phyloP scores from a whole-genome alignment of 305 asterid species.

The Plantago coronopus region DNA sequence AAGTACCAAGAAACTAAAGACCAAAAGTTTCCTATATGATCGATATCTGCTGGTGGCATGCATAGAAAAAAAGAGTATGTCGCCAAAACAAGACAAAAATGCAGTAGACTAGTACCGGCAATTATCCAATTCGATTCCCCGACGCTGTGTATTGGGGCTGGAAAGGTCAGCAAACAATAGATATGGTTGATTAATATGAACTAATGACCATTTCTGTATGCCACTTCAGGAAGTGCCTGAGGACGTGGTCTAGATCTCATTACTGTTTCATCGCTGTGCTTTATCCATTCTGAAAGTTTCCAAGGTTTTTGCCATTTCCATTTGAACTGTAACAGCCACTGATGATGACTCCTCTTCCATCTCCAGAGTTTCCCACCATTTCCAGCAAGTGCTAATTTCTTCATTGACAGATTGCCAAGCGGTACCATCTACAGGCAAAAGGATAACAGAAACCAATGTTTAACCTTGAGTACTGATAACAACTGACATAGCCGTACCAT shows the following conservation, averaged over 20 bases:
- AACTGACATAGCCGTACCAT: too few species aligned
- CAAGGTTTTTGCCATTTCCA: slow-evolving; percentile 99
- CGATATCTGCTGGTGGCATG: too few species aligned
- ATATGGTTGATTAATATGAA: slow-evolving; percentile 26
- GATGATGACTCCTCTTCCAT: slow-evolving; percentile 99
- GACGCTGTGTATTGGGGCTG: slow-evolving; percentile 34
- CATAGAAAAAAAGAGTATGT: background rate
- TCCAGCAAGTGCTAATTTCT: slow-evolving; percentile 80
- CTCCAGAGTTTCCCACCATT: slow-evolving; percentile 97
- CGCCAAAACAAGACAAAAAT: background rate
- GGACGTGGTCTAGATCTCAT: slow-evolving; percentile 82
- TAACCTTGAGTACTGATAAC: too few species aligned
- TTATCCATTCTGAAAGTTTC: slow-evolving; percentile 92
- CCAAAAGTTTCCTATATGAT: background rate
- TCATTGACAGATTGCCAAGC: slow-evolving; percentile 80
- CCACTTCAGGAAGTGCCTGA: slow-evolving; percentile 65
- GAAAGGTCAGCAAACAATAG: slow-evolving; percentile 32
- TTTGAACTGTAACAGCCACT: slow-evolving; percentile 96
- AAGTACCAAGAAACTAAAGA: background rate
- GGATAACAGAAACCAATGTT: background rate
- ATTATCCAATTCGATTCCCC: slow-evolving; percentile 31
- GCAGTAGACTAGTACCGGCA: slow-evolving; percentile 33
- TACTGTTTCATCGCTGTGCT: slow-evolving; percentile 92
- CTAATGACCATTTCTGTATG: slow-evolving; percentile 70
- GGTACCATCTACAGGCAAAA: slow-evolving; percentile 78